Percentiles rank a stretch among this genome's conserved stretches.
Evolutionary conservation across 1,139 yeast species (phyloP).

Genomic region (Scheffersomyces quercinus): DNA sequence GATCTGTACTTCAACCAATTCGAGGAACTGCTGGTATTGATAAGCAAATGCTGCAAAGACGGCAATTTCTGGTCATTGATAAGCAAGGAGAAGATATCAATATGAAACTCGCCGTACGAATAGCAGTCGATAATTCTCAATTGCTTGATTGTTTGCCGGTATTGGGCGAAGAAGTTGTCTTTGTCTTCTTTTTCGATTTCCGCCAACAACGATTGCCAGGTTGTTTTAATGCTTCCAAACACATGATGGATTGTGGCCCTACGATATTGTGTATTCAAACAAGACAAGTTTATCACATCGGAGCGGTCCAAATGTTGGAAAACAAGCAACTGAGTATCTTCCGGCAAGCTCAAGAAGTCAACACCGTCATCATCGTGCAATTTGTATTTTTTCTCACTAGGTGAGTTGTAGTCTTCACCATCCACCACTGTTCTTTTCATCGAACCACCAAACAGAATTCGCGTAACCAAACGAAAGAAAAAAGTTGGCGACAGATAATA

Average conservation of each 20-base stretch:
- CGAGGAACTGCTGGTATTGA: conserved; percentile 40
- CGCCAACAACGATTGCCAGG: conserved; percentile 30
- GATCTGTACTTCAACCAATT: conserved; percentile 43
- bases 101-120: conserved; percentile 46
- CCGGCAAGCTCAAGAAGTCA: conserved; percentile 23
- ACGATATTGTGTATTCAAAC: conserved; percentile 21
- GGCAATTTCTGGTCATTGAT: conserved; percentile 20
- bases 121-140: conserved; percentile 34
- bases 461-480: too few relatives aligned
- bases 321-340: conserved; percentile 27
- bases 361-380: background rate
- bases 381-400: too few relatives aligned
- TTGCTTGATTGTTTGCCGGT: conserved; percentile 13
- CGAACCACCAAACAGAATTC: too few relatives aligned
- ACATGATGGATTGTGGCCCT: conserved; percentile 19
- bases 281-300: conserved; percentile 29
- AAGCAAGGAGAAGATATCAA: conserved; percentile 27
- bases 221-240: conserved; percentile 26
- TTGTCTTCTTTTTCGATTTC: conserved; percentile 1
- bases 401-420: too few relatives aligned
- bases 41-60: conserved; percentile 19
- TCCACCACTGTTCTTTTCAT: too few relatives aligned
- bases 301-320: conserved; percentile 15
- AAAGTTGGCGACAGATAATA: too few relatives aligned
- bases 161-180: conserved; percentile 8